Conservation (phyloP, 2,329 filamentous ascomycete genomes). For the Mariannaea elegans region DNA sequence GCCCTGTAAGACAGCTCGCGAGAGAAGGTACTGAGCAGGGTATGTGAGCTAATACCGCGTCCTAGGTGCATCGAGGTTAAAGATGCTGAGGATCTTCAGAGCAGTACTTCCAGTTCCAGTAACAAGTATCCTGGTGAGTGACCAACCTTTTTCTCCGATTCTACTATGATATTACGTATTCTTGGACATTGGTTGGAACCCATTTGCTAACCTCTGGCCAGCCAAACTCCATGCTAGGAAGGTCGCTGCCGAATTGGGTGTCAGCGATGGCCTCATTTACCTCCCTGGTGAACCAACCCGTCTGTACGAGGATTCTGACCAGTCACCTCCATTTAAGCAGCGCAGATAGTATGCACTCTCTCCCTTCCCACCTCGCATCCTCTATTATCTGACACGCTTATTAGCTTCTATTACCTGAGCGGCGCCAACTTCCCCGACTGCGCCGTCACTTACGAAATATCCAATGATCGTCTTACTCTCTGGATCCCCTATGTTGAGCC, state of each 20-base stretch:
- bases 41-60: constrained; percentile 10
- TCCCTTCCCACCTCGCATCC: background rate
- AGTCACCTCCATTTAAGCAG: constrained; percentile 64
- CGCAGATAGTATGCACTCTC: constrained; percentile 61
- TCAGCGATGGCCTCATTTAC: constrained; percentile 62
- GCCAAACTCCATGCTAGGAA: constrained; percentile 67
- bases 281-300: constrained; percentile 61
- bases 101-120: constrained; percentile 18
- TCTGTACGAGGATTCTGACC: constrained; percentile 67
- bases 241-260: constrained; percentile 60
- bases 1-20: constrained; percentile 54
- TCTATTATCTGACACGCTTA: background rate
- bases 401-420: constrained; percentile 67
- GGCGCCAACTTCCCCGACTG: constrained; percentile 65
- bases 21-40: too few species aligned
- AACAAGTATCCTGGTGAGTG: constrained; percentile 51
- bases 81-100: constrained; percentile 27
- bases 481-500: constrained; percentile 78
- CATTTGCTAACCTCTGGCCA: constrained; percentile 34
- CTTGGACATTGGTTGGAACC: background rate
- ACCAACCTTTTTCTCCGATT: background rate
- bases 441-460: constrained; percentile 65
- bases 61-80: constrained; percentile 51
- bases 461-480: constrained; percentile 69
- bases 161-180: too few species aligned